phyloP scores from a whole-genome alignment of 169 alveolate genomes.

The Cyclospora cayetanensis region DNA sequence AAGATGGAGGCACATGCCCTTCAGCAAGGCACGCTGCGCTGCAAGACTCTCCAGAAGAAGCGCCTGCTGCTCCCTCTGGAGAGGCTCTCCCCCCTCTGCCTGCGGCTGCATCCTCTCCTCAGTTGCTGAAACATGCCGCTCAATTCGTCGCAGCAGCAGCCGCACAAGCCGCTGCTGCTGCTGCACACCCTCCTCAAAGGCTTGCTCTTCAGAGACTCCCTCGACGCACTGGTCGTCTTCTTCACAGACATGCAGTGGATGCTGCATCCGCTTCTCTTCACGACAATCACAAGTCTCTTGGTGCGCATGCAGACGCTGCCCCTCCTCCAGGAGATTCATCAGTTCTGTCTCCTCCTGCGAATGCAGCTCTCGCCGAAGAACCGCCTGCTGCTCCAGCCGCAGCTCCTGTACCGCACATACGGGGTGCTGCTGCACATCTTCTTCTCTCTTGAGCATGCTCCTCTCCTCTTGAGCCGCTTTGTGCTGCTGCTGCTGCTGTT shows the following conservation, averaged over 20 bases:
- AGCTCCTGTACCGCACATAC: too few relatives aligned
- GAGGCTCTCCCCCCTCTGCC: slow-evolving; percentile 1
- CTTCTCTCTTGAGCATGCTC: too few relatives aligned
- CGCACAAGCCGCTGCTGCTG: slow-evolving; percentile 24
- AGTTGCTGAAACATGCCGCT: neutral
- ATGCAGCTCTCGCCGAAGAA: neutral
- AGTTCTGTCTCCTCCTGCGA: neutral
- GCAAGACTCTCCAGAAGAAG: slow-evolving; percentile 36
- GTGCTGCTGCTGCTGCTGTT: slow-evolving; percentile 27
- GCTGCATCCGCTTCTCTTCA: neutral
- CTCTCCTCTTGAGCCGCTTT: too few relatives aligned
- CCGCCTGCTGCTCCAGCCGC: neutral
- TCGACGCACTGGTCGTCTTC: too few relatives aligned
- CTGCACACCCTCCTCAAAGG: too few relatives aligned
- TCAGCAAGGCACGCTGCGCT: neutral
- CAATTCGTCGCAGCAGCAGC: neutral
- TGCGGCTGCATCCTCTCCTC: slow-evolving; percentile 19
- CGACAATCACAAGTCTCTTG: neutral
- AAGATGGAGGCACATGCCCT: slow-evolving; percentile 17
- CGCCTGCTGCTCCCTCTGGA: slow-evolving; percentile 7
- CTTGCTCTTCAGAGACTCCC: too few relatives aligned
- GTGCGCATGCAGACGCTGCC: slow-evolving; percentile 33
- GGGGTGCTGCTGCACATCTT: too few relatives aligned
- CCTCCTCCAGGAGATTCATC: neutral
- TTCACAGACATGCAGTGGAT: too few relatives aligned